Evolutionary conservation across 768 basidiomycete genomes (phyloP).

Genomic region (Leccinum truebloodii): DNA sequence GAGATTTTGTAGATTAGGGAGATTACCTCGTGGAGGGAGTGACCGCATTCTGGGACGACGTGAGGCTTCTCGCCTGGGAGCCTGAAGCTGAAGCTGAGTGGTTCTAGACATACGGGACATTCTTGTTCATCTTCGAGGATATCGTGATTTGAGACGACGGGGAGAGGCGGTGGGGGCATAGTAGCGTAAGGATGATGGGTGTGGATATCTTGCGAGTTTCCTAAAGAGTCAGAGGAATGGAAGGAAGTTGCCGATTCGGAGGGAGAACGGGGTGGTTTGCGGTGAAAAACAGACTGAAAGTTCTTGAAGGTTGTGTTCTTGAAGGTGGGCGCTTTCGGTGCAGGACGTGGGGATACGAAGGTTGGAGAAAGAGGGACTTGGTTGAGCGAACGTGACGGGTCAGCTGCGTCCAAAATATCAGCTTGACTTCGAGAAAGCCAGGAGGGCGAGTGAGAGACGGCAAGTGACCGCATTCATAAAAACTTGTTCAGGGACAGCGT

Average conservation of each 20-base stretch:
- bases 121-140: constrained; percentile 77
- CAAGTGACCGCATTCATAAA: constrained; percentile 37
- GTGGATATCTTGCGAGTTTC: constrained; percentile 39
- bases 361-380: constrained; percentile 46
- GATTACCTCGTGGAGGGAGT: constrained; percentile 90
- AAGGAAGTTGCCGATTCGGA: constrained; percentile 56
- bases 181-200: constrained; percentile 54
- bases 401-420: constrained; percentile 35
- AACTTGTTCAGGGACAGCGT: not conserved
- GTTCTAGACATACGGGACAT: constrained; percentile 97
- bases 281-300: constrained; percentile 55
- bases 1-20: not conserved
- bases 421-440: constrained; percentile 42
- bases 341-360: constrained; percentile 39
- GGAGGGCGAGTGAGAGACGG: constrained; percentile 25
- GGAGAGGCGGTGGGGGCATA: constrained; percentile 65
- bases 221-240: constrained; percentile 44
- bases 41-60: constrained; percentile 96
- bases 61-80: constrained; percentile 97
- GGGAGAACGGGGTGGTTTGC: constrained; percentile 42
- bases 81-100: constrained; percentile 88
- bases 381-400: constrained; percentile 12
- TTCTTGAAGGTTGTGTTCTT: constrained; percentile 38
- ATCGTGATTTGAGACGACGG: constrained; percentile 70
- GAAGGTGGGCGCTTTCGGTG: constrained; percentile 30